These are phyloP conservation scores for Chamaenerion angustifolium DNA, from an alignment of 345 rosid species.

Conservation along the genomic window DNA sequence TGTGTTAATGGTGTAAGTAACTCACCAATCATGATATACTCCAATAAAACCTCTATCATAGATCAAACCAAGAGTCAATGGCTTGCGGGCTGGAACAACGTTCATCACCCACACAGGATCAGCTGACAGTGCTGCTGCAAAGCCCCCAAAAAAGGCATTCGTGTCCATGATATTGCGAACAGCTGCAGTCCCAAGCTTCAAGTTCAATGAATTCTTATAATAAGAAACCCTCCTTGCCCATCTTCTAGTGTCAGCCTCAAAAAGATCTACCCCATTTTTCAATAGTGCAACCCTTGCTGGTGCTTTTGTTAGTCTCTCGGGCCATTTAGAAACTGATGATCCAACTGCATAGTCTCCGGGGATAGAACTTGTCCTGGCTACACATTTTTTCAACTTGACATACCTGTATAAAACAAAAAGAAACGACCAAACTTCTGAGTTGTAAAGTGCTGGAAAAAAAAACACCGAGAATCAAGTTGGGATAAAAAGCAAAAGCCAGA, in stretches of 20 bases:
- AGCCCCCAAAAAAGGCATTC: slow-evolving; percentile 92
- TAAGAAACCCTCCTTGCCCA: slow-evolving; percentile 85
- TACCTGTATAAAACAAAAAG: slow-evolving; percentile 45
- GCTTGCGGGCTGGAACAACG: slow-evolving; percentile 75
- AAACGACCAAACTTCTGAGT: not conserved
- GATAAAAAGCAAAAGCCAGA: too few relatives aligned
- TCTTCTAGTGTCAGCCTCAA: slow-evolving; percentile 79
- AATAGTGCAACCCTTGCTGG: slow-evolving; percentile 57
- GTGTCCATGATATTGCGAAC: slow-evolving; percentile 88
- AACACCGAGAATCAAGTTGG: too few relatives aligned
- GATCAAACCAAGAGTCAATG: slow-evolving; percentile 57
- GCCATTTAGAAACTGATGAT: slow-evolving; percentile 53
- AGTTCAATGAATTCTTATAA: slow-evolving; percentile 47
- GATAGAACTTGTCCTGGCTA: slow-evolving; percentile 42
- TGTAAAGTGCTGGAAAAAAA: too few relatives aligned
- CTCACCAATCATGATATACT: slow-evolving; percentile 32
- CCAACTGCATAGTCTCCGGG: slow-evolving; percentile 62
- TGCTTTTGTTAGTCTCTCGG: slow-evolving; percentile 55
- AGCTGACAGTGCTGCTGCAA: slow-evolving; percentile 70
- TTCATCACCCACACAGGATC: slow-evolving; percentile 96
- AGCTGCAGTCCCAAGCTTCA: slow-evolving; percentile 64
- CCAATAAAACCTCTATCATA: slow-evolving; percentile 91
- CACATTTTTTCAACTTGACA: slow-evolving; percentile 63
- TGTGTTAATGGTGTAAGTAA: not conserved
- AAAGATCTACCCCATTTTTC: slow-evolving; percentile 79